A percentile compares a stretch with the other conserved stretches of the same genome.
Conservation (phyloP, 2,329 filamentous ascomycete genomes). For the Nigrospora osmanthi region DNA sequence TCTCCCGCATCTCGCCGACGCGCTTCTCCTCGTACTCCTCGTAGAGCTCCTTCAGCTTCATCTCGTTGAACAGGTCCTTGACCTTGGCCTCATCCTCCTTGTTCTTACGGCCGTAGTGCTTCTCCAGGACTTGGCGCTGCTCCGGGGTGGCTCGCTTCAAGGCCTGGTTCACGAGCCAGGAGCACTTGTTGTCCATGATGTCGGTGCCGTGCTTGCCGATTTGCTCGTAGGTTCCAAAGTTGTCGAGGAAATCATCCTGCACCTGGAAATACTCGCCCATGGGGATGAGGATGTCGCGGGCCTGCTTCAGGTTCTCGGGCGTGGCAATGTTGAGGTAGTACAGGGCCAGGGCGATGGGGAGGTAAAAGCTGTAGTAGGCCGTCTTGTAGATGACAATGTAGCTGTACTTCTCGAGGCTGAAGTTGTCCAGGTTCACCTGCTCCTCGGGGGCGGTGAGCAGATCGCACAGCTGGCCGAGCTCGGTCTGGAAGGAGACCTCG, state of each 20-base stretch:
- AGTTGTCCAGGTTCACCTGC: conserved; percentile 86
- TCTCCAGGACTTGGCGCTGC: conserved; percentile 80
- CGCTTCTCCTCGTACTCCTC: conserved; percentile 83
- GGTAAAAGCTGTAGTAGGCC: conserved; percentile 98
- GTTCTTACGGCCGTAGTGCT: conserved; percentile 93
- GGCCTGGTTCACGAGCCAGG: conserved; percentile 95
- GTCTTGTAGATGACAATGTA: conserved; percentile 99
- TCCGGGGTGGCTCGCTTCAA: conserved; percentile 71
- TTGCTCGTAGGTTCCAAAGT: conserved; percentile 84
- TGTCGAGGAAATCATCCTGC: conserved; percentile 98
- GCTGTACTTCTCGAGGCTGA: conserved; percentile 87
- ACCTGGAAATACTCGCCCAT: conserved; percentile 99
- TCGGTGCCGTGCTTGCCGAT: conserved; percentile 99
- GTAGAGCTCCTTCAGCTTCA: conserved; percentile 78
- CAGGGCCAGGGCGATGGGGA: conserved; percentile 86
- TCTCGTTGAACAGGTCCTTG: conserved; percentile 82
- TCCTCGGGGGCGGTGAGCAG: conserved; percentile 94
- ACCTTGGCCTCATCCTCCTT: conserved; percentile 72
- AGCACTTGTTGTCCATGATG: conserved; percentile 99
- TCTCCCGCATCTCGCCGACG: conserved; percentile 66
- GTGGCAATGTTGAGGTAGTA: conserved; percentile 80
- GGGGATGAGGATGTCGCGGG: conserved; percentile 87
- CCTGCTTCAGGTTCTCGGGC: conserved; percentile 79
- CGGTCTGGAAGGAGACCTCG: conserved; percentile 87
- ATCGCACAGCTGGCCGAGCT: conserved; percentile 91